phyloP scores from a whole-genome alignment of 2,329 filamentous ascomycete species.

The Penicillium hordei region DNA sequence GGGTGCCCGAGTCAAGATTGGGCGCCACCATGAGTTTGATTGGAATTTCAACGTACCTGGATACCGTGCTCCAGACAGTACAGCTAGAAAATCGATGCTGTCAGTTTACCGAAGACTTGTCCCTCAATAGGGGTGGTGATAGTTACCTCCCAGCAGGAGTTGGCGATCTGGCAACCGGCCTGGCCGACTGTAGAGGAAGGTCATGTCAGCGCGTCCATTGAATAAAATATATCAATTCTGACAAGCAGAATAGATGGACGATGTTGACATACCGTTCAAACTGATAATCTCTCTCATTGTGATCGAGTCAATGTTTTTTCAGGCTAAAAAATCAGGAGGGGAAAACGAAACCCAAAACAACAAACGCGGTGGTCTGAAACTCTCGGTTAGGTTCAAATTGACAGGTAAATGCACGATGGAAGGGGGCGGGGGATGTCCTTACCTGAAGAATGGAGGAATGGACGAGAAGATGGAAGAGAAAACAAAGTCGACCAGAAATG shows the following conservation, averaged over 20 bases:
- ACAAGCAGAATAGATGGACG: conserved; percentile 13
- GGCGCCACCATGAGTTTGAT: conserved; percentile 16
- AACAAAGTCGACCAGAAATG: conserved; percentile 44
- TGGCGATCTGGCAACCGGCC: conserved; percentile 99
- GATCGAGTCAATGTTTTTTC: conserved; percentile 31
- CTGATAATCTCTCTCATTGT: conserved; percentile 99
- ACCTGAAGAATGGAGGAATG: conserved; percentile 29
- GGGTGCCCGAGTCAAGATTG: conserved; percentile 19
- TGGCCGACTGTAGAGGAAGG: conserved; percentile 74
- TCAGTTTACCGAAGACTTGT: conserved; percentile 29
- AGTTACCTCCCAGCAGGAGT: conserved; percentile 99
- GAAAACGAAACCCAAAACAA: conserved; percentile 28
- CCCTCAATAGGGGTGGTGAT: conserved; percentile 21
- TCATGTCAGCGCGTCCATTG: conserved; percentile 36
- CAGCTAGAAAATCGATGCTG: conserved; percentile 61
- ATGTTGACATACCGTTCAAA: conserved; percentile 78
- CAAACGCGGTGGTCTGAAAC: conserved; percentile 28
- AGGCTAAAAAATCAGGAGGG: conserved; percentile 28
- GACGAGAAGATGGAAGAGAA: conserved; percentile 22
- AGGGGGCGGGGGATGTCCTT: conserved; percentile 15
- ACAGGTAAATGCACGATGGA: conserved; percentile 7
- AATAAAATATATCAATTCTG: conserved; percentile 10
- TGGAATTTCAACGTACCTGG: conserved; percentile 65
- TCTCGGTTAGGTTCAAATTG: conserved; percentile 19
- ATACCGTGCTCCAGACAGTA: conserved; percentile 99